Percentiles rank a stretch among this genome's conserved stretches.
phyloP scores from a whole-genome alignment of 257 asterid species.

The Nemophila menziesii region DNA sequence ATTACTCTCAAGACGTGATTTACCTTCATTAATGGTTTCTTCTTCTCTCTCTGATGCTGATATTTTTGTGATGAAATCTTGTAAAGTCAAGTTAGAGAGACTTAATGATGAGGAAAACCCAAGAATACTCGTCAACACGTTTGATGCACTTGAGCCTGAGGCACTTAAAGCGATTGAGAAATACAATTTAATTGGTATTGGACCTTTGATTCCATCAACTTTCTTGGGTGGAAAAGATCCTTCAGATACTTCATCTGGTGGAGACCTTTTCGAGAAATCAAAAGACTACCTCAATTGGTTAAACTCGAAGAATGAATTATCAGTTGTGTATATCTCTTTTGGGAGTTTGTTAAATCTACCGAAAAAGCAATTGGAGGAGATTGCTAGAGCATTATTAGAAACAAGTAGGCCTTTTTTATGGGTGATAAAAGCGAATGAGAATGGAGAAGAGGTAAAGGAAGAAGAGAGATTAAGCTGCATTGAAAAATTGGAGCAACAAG shows the following conservation, averaged over 20 bases:
- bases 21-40: background rate
- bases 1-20: conserved; percentile 22
- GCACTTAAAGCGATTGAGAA: conserved; percentile 11
- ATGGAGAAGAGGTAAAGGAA: background rate
- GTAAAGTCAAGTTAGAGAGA: conserved; percentile 5
- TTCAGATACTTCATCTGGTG: conserved; percentile 16
- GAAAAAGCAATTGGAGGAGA: conserved; percentile 37
- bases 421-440: conserved; percentile 27
- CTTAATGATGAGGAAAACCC: conserved; percentile 2
- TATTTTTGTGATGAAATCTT: background rate
- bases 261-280: conserved; percentile 29
- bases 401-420: conserved; percentile 43
- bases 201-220: conserved; percentile 45
- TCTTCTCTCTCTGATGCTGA: background rate
- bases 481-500: conserved; percentile 21
- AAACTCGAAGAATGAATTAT: conserved; percentile 14
- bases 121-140: conserved; percentile 8
- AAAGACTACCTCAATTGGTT: conserved; percentile 32
- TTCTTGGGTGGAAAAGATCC: conserved; percentile 19
- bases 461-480: conserved; percentile 8
- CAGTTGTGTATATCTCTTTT: conserved; percentile 52
- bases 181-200: conserved; percentile 27
- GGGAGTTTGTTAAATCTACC: conserved; percentile 32
- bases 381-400: conserved; percentile 22
- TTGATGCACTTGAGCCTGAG: conserved; percentile 10